phyloP scores from a whole-genome alignment of 495 filamentous ascomycete genomes.

The Cercophora newfieldiana region DNA sequence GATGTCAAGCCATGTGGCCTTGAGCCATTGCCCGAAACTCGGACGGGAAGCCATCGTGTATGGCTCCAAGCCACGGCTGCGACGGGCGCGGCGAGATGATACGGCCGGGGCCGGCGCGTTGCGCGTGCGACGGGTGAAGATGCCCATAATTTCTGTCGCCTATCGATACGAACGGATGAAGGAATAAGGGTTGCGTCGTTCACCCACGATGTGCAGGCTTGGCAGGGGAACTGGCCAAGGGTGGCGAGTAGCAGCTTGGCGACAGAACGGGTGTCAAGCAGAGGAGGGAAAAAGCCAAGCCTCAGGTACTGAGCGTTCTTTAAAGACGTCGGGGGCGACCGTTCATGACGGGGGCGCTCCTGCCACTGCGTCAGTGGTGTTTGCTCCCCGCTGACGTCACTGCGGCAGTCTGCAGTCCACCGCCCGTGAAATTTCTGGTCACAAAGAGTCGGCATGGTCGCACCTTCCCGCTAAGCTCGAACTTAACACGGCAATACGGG shows the following conservation, averaged over 20 bases:
- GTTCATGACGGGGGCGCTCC: background rate
- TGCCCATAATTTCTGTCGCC: conserved; percentile 26
- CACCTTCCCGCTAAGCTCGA: background rate
- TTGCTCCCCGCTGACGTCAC: background rate
- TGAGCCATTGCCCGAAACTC: conserved; percentile 58
- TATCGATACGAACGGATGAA: background rate
- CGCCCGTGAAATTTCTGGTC: background rate
- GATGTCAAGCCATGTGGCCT: conserved; percentile 58
- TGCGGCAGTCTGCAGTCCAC: background rate
- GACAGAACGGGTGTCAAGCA: background rate
- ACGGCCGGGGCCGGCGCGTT: conserved; percentile 3
- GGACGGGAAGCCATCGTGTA: conserved; percentile 45
- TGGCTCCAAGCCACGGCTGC: conserved; percentile 15
- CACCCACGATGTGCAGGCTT: background rate
- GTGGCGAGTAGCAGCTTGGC: background rate
- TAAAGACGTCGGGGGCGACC: background rate
- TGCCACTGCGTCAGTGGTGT: background rate
- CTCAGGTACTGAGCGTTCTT: background rate
- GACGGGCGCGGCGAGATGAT: background rate
- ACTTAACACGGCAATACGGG: background rate
- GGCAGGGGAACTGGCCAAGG: background rate
- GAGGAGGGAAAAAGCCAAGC: background rate
- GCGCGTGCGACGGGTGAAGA: conserved; percentile 29
- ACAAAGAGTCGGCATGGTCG: background rate
- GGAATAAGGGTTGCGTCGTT: background rate